These are phyloP conservation scores for Tieghemostelium lacteum DNA, from an alignment of 78 protist species.

Conservation along the genomic window DNA sequence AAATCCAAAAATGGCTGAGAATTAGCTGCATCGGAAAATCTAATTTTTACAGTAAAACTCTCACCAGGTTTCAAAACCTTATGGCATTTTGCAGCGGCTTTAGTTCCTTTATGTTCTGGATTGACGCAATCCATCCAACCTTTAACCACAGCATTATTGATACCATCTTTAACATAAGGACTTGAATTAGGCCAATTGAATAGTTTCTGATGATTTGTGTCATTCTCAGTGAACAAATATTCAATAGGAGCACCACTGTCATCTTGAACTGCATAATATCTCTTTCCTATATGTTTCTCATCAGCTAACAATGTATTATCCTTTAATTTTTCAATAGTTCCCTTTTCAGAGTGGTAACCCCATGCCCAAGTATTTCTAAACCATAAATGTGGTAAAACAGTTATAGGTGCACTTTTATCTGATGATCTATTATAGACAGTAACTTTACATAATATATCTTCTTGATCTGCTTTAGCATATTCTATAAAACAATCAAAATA, in stretches of 20 bases:
- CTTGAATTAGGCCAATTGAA: conserved; percentile 37
- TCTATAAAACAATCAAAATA: conserved; percentile 80
- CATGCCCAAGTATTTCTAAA: conserved; percentile 91
- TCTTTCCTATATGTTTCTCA: conserved; percentile 56
- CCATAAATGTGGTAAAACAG: conserved; percentile 87
- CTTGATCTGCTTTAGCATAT: conserved; percentile 84
- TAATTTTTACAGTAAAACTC: conserved; percentile 31
- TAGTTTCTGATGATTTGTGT: conserved; percentile 68
- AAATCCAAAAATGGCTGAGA: not conserved
- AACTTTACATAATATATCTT: conserved; percentile 56
- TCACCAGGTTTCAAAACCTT: conserved; percentile 35
- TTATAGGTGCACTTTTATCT: conserved; percentile 30
- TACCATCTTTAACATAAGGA: conserved; percentile 81
- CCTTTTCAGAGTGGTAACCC: conserved; percentile 70
- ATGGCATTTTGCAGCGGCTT: conserved; percentile 45
- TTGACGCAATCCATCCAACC: conserved; percentile 71
- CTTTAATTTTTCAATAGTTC: not conserved
- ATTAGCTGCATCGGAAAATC: conserved; percentile 5
- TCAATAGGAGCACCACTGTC: not conserved
- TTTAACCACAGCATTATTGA: conserved; percentile 69
- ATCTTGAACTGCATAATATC: conserved; percentile 18
- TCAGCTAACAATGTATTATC: conserved; percentile 30
- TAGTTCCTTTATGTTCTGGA: conserved; percentile 68
- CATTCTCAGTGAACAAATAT: conserved; percentile 87
- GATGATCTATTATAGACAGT: conserved; percentile 70